Conservation (phyloP, 2,329 filamentous ascomycete species). For the Colletotrichum eremochloae region DNA sequence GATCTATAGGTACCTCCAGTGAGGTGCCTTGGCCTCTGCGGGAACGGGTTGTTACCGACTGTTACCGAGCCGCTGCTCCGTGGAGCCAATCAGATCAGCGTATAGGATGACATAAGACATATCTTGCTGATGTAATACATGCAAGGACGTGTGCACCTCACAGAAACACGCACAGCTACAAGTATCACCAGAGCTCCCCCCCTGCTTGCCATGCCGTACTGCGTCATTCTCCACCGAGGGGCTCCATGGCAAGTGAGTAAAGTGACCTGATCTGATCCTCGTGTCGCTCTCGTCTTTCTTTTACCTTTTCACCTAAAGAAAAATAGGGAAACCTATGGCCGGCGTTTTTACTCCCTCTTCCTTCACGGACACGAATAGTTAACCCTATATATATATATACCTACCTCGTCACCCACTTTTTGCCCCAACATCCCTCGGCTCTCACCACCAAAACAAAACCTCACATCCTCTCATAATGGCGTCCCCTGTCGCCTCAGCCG, state of each 20-base stretch:
- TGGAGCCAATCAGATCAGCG: constrained; percentile 14
- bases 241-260: constrained; percentile 18
- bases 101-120: not conserved
- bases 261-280: constrained; percentile 39
- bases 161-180: not conserved
- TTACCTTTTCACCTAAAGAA: not conserved
- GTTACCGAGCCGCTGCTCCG: constrained; percentile 25
- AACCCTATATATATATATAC: constrained; percentile 15
- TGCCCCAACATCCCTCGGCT: not conserved
- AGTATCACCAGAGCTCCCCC: constrained; percentile 15
- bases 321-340: not conserved
- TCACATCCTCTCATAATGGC: constrained; percentile 55
- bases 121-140: not conserved
- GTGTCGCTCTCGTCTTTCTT: not conserved
- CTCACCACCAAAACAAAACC: not conserved
- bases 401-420: constrained; percentile 20
- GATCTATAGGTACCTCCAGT: too few species aligned
- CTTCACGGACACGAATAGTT: not conserved
- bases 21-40: too few species aligned
- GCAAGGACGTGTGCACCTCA: not conserved
- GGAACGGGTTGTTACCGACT: constrained; percentile 26
- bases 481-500: constrained; percentile 73
- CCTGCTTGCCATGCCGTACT: constrained; percentile 3
- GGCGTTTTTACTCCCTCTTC: too few species aligned
- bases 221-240: constrained; percentile 42